Base-by-base conservation (phyloP, 1,139 yeast species). In the Taphrina confusa region DNA sequence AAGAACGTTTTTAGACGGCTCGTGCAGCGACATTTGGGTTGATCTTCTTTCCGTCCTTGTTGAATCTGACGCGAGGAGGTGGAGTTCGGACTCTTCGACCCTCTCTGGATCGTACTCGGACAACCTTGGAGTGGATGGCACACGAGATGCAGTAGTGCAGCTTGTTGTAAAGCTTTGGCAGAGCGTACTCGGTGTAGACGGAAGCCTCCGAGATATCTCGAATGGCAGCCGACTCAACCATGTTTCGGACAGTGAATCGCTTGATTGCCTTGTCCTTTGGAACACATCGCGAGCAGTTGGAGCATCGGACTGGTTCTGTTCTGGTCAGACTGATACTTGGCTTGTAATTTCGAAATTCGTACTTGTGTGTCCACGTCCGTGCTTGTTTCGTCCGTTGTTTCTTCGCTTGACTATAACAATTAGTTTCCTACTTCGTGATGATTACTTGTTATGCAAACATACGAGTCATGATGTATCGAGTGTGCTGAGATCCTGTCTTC, bases 361-460 rank as follows among this genome's bases (percentile, higher is more conserved):
- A 45, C 50, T 47, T 20, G 52, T 47, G 96, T 92, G 98, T 78
- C 99, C 99, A 88, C 99, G 92, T 79, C 98, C 98, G 85, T 90
- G 90, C 95, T 92, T 92, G 95, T 94, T 92, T 86, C 98, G 92
- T 85, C 99, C 99, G 97, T 90, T 90, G 94, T 97, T 89, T 81
- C 97, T 90, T 90, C 99, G 92, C 97, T 92, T 92, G 90, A 92
- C 92, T 42, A 42, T 25, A 12, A 6, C 31, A 42, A 18, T 37
- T 18, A 37, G 42, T 6, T 12, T 5, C 14, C n/a, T n/a, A 6
- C n/a, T n/a, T 4, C 37, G 14, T 33, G 14, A 12, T 12, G 37
- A 4, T 12, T 33, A 5, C 8, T 39, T 8, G 20, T 16, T 12
- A 16, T 12, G 23, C 6, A n/a, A 25, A 12, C 47, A 9, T 42